Conservation (phyloP, 306 rosid species). For the Medicago lupulina region DNA sequence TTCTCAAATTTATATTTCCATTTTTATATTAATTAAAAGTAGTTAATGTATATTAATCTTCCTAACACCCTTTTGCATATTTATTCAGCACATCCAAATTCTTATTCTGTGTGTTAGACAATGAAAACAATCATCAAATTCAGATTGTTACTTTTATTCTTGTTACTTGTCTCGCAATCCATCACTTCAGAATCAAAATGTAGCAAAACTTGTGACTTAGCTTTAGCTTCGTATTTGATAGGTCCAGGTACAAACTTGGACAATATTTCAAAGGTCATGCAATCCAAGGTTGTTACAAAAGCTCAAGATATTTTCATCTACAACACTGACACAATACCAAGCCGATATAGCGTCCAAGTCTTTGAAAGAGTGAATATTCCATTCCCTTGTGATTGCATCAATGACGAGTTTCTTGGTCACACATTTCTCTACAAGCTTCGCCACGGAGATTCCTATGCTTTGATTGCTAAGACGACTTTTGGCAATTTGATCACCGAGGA, state of each 20-base stretch:
- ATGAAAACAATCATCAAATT: too few species aligned
- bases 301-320: slow-evolving; percentile 16
- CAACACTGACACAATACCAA: slow-evolving; percentile 24
- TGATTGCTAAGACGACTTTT: slow-evolving; percentile 12
- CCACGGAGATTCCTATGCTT: slow-evolving; percentile 48
- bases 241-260: not conserved
- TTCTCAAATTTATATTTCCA: too few species aligned
- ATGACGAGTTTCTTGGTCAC: slow-evolving; percentile 55
- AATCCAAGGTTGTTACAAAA: slow-evolving; percentile 11
- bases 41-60: too few species aligned
- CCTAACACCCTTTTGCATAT: too few species aligned
- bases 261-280: slow-evolving; percentile 1
- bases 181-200: slow-evolving; percentile 51
- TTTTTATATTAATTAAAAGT: too few species aligned
- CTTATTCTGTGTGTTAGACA: too few species aligned
- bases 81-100: too few species aligned
- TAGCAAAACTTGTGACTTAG: slow-evolving; percentile 53
- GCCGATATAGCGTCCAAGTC: too few species aligned
- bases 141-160: too few species aligned
- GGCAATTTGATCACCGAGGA: slow-evolving; percentile 59
- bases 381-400: slow-evolving; percentile 57
- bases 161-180: too few species aligned
- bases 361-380: slow-evolving; percentile 40
- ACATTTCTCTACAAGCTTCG: slow-evolving; percentile 41
- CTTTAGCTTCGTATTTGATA: slow-evolving; percentile 65